These are phyloP conservation scores for Scheffersomyces stambukii DNA, from an alignment of 1,139 yeast genomes.

Conservation along the genomic window DNA sequence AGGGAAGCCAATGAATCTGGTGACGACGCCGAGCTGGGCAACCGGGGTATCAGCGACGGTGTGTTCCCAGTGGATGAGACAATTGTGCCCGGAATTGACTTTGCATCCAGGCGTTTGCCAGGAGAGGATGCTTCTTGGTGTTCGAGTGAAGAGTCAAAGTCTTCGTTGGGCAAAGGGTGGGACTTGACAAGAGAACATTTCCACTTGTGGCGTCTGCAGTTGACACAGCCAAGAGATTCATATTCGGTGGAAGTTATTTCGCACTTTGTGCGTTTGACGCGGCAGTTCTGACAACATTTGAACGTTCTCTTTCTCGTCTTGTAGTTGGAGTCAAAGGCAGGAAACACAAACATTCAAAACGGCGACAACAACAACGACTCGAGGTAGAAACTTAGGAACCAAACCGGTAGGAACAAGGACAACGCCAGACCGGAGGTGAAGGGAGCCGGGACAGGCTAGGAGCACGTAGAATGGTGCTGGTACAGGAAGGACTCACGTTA, in stretches of 20 bases:
- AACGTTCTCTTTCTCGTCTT: constrained; percentile 51
- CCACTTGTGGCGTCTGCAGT: constrained; percentile 20
- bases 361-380: background rate
- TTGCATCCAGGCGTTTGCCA: constrained; percentile 1
- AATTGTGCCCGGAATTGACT: background rate
- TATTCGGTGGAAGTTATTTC: constrained; percentile 29
- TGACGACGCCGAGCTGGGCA: constrained; percentile 5
- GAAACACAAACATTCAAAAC: constrained; percentile 49
- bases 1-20: constrained; percentile 2
- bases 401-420: background rate
- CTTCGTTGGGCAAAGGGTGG: no score
- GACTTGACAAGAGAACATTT: constrained; percentile 11
- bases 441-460: background rate
- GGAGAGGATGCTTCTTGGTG: constrained; percentile 1
- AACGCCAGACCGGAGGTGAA: background rate
- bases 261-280: constrained; percentile 39
- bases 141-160: no score
- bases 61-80: constrained; percentile 2
- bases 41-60: constrained; percentile 2
- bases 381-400: background rate
- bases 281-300: constrained; percentile 50
- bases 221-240: constrained; percentile 34
- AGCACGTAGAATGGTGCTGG: background rate
- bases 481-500: no score
- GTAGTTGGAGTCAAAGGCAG: constrained; percentile 54